A percentile compares a stretch with the other conserved stretches of the same genome.
These are phyloP conservation scores for Gamarada debralockiae DNA, from an alignment of 495 filamentous ascomycete species.

Conservation along the genomic window DNA sequence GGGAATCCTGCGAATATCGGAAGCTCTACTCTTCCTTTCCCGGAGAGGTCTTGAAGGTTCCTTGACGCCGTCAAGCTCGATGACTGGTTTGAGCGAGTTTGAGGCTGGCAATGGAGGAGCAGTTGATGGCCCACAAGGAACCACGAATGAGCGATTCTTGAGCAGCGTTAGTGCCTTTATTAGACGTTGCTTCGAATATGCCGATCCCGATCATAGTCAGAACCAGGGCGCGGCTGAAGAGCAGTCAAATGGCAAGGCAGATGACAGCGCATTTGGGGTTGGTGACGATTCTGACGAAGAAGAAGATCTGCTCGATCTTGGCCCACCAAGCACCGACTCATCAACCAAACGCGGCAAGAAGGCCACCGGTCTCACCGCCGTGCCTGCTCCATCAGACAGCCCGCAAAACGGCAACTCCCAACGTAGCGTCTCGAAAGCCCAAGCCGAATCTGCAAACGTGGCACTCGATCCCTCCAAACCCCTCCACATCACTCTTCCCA, in stretches of 20 bases:
- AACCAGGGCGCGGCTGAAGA: constrained; percentile 21
- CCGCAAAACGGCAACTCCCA: neutral
- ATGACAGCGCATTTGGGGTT: constrained; percentile 64
- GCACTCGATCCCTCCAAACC: constrained; percentile 91
- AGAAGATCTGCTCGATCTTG: constrained; percentile 62
- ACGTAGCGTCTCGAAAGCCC: constrained; percentile 46
- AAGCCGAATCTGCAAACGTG: constrained; percentile 67
- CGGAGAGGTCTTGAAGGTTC: constrained; percentile 77
- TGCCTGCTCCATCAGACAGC: constrained; percentile 2
- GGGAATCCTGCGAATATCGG: constrained; percentile 91
- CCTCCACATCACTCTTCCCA: constrained; percentile 92
- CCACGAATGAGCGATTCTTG: constrained; percentile 70
- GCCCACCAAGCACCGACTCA: constrained; percentile 13
- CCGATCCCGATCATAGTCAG: constrained; percentile 79
- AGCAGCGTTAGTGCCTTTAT: constrained; percentile 94
- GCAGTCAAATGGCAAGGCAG: constrained; percentile 29
- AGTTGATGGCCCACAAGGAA: constrained; percentile 19
- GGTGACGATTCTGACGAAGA: constrained; percentile 71
- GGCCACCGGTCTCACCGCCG: constrained; percentile 11
- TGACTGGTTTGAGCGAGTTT: constrained; percentile 30
- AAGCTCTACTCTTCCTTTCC: constrained; percentile 89
- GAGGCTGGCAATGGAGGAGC: constrained; percentile 24
- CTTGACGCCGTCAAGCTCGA: constrained; percentile 47
- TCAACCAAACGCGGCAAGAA: constrained; percentile 16
- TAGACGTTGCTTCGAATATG: constrained; percentile 94